A percentile compares a stretch with the other conserved stretches of the same genome.
Evolutionary conservation across 129 eudicot genomes (phyloP).

Genomic region (Helichrysum umbraculigerum): DNA sequence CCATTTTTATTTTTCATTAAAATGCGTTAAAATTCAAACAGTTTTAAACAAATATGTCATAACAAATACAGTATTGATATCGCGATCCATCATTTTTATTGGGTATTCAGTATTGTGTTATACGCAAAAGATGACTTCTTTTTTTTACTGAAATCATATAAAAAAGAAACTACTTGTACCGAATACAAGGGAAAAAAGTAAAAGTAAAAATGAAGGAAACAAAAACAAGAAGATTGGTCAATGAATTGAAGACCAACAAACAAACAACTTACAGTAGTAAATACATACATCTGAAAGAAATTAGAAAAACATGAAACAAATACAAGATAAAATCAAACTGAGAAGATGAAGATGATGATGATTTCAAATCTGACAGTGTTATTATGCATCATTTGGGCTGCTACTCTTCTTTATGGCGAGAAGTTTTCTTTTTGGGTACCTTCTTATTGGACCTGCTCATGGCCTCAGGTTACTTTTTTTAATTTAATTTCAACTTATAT

Average conservation of each 20-base stretch:
- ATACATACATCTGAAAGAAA: not conserved
- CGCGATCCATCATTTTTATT: no score
- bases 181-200: not conserved
- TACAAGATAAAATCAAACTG: not conserved
- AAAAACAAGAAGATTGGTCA: not conserved
- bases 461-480: conserved; percentile 54
- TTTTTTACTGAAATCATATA: not conserved
- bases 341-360: not conserved
- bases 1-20: no score
- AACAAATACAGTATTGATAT: no score
- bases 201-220: not conserved
- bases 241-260: not conserved
- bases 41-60: no score
- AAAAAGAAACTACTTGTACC: not conserved
- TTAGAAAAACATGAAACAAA: not conserved
- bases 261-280: not conserved
- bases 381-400: conserved; percentile 65
- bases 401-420: conserved; percentile 77
- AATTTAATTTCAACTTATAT: not conserved
- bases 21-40: no score
- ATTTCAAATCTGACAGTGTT: conserved; percentile 63
- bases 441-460: conserved; percentile 59
- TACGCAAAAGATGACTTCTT: not conserved
- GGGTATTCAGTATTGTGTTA: no score
- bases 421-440: conserved; percentile 80